These are phyloP conservation scores for Buddleja alternifolia DNA, from an alignment of 257 asterid genomes.

Conservation along the genomic window DNA sequence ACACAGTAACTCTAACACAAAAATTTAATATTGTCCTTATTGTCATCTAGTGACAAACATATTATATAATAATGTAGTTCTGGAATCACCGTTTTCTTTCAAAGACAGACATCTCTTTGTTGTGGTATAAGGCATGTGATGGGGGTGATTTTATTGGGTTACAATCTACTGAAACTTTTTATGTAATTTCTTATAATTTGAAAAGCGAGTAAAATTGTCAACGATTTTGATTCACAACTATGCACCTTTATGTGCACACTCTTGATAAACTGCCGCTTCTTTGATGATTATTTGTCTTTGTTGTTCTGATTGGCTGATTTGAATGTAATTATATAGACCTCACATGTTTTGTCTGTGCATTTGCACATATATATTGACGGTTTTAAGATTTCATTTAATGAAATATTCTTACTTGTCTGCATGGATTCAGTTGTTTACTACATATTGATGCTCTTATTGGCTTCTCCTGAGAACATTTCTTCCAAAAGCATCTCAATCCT, in stretches of 20 bases:
- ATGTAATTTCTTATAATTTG: not conserved
- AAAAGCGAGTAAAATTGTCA: not conserved
- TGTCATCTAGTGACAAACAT: not conserved
- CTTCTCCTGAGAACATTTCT: constrained; percentile 5
- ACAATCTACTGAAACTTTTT: not conserved
- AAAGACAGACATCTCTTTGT: not conserved
- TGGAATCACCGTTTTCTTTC: not conserved
- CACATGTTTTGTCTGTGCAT: not conserved
- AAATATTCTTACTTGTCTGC: not conserved
- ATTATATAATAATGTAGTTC: not conserved
- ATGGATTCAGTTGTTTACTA: not conserved
- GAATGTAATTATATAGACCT: not conserved
- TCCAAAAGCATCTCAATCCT: not conserved
- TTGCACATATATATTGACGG: not conserved
- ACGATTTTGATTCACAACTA: not conserved
- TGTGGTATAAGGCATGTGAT: not conserved
- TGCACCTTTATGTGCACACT: not conserved
- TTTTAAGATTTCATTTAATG: not conserved
- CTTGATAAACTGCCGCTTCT: not conserved
- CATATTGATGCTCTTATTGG: not conserved
- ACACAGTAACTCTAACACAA: not conserved
- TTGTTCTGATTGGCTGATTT: not conserved
- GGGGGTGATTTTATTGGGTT: not conserved
- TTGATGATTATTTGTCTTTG: constrained; percentile 4
- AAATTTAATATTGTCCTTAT: not conserved